A percentile compares a stretch with the other conserved stretches of the same genome.
Evolutionary conservation across 208 protist species (phyloP).

Genomic region (Leishmania tarentolae): DNA sequence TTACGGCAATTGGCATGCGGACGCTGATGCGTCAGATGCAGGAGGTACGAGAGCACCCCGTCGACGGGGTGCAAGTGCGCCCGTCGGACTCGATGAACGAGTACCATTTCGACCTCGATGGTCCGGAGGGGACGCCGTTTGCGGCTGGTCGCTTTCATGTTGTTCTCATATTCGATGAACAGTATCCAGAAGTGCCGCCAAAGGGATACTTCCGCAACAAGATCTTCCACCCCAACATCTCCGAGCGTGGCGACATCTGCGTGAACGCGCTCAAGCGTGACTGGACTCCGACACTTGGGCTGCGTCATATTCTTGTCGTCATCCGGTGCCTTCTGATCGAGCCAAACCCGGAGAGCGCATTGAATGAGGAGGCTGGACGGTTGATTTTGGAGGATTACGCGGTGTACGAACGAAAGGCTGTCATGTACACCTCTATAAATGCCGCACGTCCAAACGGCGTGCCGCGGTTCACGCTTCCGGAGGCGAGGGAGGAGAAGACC

Average conservation of each 20-base stretch:
- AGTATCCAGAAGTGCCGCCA: conserved; percentile 96
- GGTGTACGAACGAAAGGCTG: conserved; percentile 76
- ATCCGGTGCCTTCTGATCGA: conserved; percentile 98
- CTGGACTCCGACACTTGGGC: conserved; percentile 94
- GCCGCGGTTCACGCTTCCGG: conserved; percentile 32
- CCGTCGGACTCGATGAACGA: conserved; percentile 92
- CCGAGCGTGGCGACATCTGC: conserved; percentile 97
- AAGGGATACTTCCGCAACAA: conserved; percentile 98
- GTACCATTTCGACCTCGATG: conserved; percentile 93
- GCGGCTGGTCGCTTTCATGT: conserved; percentile 94
- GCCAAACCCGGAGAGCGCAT: conserved; percentile 98
- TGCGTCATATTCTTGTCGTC: conserved; percentile 95
- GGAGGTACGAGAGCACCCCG: conserved; percentile 68
- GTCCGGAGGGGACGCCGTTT: conserved; percentile 96
- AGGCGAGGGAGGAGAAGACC: background rate
- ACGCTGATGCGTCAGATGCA: conserved; percentile 85
- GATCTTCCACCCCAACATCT: conserved; percentile 99
- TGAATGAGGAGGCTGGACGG: conserved; percentile 98
- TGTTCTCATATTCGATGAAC: conserved; percentile 88
- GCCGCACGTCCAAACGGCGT: conserved; percentile 46
- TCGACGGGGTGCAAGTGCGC: conserved; percentile 91
- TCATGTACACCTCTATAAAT: conserved; percentile 83
- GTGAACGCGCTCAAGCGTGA: conserved; percentile 99
- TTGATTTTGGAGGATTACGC: conserved; percentile 97
- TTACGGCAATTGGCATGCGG: conserved; percentile 78